A percentile compares a stretch with the other conserved stretches of the same genome.
phyloP scores from a whole-genome alignment of 495 filamentous ascomycete species.

The Hyaloscypha hepaticicola region DNA sequence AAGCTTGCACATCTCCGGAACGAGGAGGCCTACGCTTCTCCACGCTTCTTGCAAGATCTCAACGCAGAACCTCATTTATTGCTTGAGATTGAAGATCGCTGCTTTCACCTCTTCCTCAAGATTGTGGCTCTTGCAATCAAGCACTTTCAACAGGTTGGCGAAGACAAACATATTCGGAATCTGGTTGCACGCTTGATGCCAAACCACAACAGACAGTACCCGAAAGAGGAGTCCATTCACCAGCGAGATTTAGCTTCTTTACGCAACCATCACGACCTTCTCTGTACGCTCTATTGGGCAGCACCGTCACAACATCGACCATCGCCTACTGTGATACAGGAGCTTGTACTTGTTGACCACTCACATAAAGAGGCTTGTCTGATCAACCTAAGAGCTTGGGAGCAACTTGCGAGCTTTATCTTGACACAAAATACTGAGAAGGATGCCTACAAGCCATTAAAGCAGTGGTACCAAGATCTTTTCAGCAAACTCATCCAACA shows the following conservation, averaged over 20 bases:
- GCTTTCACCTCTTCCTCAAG: constrained; percentile 93
- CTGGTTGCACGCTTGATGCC: constrained; percentile 78
- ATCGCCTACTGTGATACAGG: constrained; percentile 65
- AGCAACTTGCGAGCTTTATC: constrained; percentile 73
- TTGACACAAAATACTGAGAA: constrained; percentile 53
- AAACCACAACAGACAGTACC: constrained; percentile 84
- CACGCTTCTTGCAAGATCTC: constrained; percentile 74
- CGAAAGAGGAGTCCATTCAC: constrained; percentile 73
- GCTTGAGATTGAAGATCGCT: constrained; percentile 67
- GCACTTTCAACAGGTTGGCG: constrained; percentile 54
- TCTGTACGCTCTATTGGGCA: constrained; percentile 85
- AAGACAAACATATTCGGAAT: constrained; percentile 72
- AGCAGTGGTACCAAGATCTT: constrained; percentile 64
- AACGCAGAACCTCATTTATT: constrained; percentile 58
- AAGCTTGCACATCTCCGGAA: constrained; percentile 70
- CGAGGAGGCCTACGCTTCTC: constrained; percentile 75
- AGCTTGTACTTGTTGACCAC: constrained; percentile 71
- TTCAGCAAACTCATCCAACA: constrained; percentile 49
- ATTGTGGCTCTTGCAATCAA: constrained; percentile 69
- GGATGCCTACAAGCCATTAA: constrained; percentile 56
- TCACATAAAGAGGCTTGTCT: constrained; percentile 86
- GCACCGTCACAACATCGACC: constrained; percentile 72
- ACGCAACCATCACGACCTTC: constrained; percentile 89
- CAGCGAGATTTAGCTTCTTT: constrained; percentile 80
- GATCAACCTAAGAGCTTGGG: constrained; percentile 81